These are phyloP conservation scores for Chaetomiaceae sp. DNA, from an alignment of 2,329 filamentous ascomycete species.

Conservation along the genomic window DNA sequence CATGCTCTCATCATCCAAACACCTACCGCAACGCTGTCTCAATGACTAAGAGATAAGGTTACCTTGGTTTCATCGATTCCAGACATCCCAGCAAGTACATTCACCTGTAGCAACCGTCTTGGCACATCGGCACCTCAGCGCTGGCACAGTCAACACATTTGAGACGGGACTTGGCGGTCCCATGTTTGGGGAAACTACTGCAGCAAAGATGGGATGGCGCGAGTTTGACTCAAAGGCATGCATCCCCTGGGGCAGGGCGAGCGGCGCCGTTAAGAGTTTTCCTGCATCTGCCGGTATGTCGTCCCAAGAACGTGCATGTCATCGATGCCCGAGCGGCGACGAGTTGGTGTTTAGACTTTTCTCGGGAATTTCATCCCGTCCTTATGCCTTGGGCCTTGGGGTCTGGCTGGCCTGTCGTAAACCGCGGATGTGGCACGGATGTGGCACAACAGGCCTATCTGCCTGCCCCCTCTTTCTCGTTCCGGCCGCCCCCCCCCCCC, in stretches of 20 bases:
- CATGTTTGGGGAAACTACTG: neutral
- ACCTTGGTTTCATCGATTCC: too few species aligned
- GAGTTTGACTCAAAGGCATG: neutral
- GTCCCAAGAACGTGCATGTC: slow-evolving; percentile 11
- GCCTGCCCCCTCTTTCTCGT: slow-evolving; percentile 10
- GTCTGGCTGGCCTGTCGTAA: slow-evolving; percentile 13
- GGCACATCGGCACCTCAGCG: neutral
- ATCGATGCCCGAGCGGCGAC: slow-evolving; percentile 5
- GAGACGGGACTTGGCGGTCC: neutral
- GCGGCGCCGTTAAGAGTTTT: neutral
- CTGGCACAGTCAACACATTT: neutral
- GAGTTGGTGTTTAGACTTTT: slow-evolving; percentile 16
- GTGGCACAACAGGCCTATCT: slow-evolving; percentile 16
- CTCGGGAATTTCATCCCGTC: slow-evolving; percentile 24
- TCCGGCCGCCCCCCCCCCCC: slow-evolving; percentile 14
- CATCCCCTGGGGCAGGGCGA: neutral
- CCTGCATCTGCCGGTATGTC: slow-evolving; percentile 1
- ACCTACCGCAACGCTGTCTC: too few species aligned
- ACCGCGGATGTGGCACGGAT: slow-evolving; percentile 21
- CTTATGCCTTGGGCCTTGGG: slow-evolving; percentile 22
- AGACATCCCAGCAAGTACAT: too few species aligned
- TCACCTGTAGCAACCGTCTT: too few species aligned
- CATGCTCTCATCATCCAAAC: too few species aligned
- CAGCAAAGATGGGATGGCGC: slow-evolving; percentile 6
- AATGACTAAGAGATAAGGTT: too few species aligned